These are phyloP conservation scores for Fusarium caatingaense DNA, from an alignment of 2,329 filamentous ascomycete species.

Conservation along the genomic window DNA sequence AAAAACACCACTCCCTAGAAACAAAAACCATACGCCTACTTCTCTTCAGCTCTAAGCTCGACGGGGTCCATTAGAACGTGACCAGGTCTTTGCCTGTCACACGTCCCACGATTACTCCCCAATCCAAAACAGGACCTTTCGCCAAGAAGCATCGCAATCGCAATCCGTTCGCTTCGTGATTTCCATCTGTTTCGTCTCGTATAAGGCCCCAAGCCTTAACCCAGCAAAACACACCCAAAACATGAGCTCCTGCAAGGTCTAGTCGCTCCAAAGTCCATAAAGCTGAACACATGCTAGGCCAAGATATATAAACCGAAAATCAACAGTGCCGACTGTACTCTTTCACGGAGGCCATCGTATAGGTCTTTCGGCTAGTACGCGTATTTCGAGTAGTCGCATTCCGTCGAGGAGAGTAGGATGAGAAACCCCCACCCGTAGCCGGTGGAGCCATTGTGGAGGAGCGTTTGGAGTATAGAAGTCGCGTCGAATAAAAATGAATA, in stretches of 20 bases:
- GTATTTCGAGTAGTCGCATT: slow-evolving; percentile 19
- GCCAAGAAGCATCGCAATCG: slow-evolving; percentile 18
- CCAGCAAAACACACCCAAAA: slow-evolving; percentile 31
- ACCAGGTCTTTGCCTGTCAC: slow-evolving; percentile 22
- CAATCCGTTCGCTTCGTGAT: slow-evolving; percentile 19
- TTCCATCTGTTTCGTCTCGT: slow-evolving; percentile 26
- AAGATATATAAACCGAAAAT: slow-evolving; percentile 38
- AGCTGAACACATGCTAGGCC: slow-evolving; percentile 27
- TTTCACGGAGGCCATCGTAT: slow-evolving; percentile 21
- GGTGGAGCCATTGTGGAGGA: slow-evolving; percentile 26
- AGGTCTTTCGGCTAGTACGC: slow-evolving; percentile 14
- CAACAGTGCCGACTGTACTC: slow-evolving; percentile 27
- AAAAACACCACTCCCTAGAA: slow-evolving; percentile 40
- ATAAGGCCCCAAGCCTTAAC: slow-evolving; percentile 29
- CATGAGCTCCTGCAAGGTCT: slow-evolving; percentile 35
- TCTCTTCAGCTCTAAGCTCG: slow-evolving; percentile 23
- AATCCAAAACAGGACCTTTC: slow-evolving; percentile 11
- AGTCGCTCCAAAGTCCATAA: slow-evolving; percentile 34
- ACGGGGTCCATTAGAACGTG: slow-evolving; percentile 31
- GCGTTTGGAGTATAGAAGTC: slow-evolving; percentile 33
- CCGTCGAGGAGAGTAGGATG: slow-evolving; percentile 24
- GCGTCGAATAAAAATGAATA: slow-evolving; percentile 22
- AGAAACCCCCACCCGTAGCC: slow-evolving; percentile 18
- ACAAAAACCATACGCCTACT: slow-evolving; percentile 39
- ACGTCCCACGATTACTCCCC: slow-evolving; percentile 13